phyloP scores from a whole-genome alignment of 345 rosid genomes.

The Moringa oleifera region DNA sequence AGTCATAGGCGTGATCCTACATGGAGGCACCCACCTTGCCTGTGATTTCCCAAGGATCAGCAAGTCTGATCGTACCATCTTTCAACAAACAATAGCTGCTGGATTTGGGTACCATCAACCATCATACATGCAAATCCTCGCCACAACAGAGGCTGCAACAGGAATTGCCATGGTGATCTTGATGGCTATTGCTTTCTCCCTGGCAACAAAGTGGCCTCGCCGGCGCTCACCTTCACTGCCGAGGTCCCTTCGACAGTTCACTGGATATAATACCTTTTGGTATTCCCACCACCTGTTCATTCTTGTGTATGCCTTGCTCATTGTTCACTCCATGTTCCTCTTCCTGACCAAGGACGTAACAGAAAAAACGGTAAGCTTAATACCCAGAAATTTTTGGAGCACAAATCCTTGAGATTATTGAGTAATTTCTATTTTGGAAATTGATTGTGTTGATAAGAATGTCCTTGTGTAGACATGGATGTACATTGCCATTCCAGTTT shows the following conservation, averaged over 20 bases:
- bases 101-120: constrained; percentile 47
- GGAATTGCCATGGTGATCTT: constrained; percentile 51
- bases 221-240: constrained; percentile 37
- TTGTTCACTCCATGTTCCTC: constrained; percentile 58
- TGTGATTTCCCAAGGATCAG: constrained; percentile 56
- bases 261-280: constrained; percentile 54
- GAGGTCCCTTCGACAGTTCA: constrained; percentile 36
- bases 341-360: constrained; percentile 33
- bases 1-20: constrained; percentile 47
- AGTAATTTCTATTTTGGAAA: too few relatives aligned
- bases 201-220: constrained; percentile 54
- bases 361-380: constrained; percentile 41
- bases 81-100: constrained; percentile 34
- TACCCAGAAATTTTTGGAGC: too few relatives aligned
- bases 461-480: constrained; percentile 44
- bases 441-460: neutral
- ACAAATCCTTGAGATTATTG: too few relatives aligned
- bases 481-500: constrained; percentile 46
- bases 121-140: constrained; percentile 36
- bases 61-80: constrained; percentile 25
- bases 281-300: constrained; percentile 57
- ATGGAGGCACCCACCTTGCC: constrained; percentile 56
- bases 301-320: constrained; percentile 42
- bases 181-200: constrained; percentile 45
- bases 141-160: constrained; percentile 43